phyloP scores from a whole-genome alignment of 305 asterid species.

The Fraxinus dipetala region DNA sequence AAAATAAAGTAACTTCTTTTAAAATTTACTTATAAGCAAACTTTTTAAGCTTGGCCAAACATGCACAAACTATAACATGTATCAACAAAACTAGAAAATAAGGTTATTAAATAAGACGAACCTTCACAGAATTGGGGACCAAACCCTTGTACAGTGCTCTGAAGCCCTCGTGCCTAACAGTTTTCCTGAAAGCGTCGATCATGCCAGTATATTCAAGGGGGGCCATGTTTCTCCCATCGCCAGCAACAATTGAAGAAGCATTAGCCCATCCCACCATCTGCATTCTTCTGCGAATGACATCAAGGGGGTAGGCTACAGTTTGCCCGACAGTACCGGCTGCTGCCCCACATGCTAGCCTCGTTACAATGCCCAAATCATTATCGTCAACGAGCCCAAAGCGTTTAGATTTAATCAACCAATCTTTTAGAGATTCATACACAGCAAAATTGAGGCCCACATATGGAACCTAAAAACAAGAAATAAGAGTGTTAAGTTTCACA shows the following conservation, averaged over 20 bases:
- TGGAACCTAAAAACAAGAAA: constrained; percentile 61
- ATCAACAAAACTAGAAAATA: not conserved
- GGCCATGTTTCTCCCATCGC: constrained; percentile 69
- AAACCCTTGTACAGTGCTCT: constrained; percentile 87
- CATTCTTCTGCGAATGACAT: constrained; percentile 92
- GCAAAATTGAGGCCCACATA: constrained; percentile 95
- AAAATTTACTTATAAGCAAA: not conserved
- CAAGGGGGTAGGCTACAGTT: constrained; percentile 93
- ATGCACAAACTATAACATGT: not conserved
- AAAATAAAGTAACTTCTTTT: not conserved
- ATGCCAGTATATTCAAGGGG: constrained; percentile 74
- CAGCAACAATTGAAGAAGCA: constrained; percentile 71
- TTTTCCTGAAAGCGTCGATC: constrained; percentile 89
- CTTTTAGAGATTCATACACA: constrained; percentile 88
- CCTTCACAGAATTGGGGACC: constrained; percentile 95
- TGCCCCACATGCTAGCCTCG: constrained; percentile 90
- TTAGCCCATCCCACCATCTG: constrained; percentile 96
- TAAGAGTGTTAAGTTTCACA: constrained; percentile 12
- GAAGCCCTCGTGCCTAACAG: constrained; percentile 76
- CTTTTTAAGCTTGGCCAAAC: not conserved
- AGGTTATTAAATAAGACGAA: constrained; percentile 29
- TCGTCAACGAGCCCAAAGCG: constrained; percentile 66
- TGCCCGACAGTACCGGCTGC: constrained; percentile 95
- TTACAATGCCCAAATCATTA: constrained; percentile 68
- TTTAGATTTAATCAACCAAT: constrained; percentile 66